Percentiles rank a stretch among this genome's conserved stretches.
phyloP scores from a whole-genome alignment of 2,329 filamentous ascomycete species.

The Beauveria bassiana region DNA sequence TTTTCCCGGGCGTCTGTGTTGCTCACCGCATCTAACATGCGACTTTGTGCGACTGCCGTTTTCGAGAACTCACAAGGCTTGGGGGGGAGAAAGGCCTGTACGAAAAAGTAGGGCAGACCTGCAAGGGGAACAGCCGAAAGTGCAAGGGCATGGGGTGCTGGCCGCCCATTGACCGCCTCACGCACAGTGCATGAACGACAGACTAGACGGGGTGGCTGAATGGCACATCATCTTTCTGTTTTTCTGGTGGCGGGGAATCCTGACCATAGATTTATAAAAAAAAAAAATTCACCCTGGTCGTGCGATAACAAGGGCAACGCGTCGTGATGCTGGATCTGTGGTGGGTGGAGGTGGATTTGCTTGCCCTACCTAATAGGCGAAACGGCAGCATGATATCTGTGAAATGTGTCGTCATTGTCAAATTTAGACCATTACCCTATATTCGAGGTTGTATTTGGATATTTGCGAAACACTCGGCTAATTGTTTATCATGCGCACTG shows the following conservation, averaged over 20 bases:
- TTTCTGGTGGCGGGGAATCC: constrained; percentile 3
- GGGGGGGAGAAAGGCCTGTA: background rate
- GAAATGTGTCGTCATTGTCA: background rate
- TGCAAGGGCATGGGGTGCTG: background rate
- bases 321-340: background rate
- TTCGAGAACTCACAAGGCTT: constrained; percentile 4
- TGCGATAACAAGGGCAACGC: background rate
- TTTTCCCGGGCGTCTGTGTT: background rate
- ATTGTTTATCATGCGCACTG: constrained; percentile 5
- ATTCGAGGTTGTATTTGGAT: background rate
- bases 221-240: background rate
- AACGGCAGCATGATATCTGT: background rate
- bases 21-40: background rate
- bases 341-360: constrained; percentile 6
- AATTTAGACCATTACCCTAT: background rate
- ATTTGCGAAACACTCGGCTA: too few species aligned
- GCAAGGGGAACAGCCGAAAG: background rate
- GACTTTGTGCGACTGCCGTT: background rate
- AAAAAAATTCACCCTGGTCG: background rate
- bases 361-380: constrained; percentile 7
- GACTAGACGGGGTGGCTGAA: constrained; percentile 4
- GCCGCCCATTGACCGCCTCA: constrained; percentile 9
- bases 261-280: background rate
- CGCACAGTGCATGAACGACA: constrained; percentile 8
- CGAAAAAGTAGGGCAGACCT: background rate